Base-by-base conservation (phyloP, 352 stramenopile species). In the Globisporangium spiculum region DNA sequence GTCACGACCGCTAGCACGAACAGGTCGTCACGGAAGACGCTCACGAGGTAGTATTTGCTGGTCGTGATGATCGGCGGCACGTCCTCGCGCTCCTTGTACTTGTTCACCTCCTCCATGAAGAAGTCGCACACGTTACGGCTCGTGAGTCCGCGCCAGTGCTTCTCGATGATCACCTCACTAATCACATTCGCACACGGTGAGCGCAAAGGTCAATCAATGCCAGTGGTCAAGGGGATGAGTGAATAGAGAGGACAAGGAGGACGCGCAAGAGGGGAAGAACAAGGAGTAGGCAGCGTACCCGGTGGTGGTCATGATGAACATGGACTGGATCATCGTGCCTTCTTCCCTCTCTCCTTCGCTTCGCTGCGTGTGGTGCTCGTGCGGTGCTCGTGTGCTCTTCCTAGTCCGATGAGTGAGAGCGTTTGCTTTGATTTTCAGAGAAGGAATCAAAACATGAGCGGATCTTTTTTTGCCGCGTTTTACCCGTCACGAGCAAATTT, bases 141-240 rank as follows among this genome's bases (percentile, higher is more conserved):
- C 34, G 96, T 99, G 58, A 98, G 85, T 3, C 92, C 96, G 30
- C 97, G 94, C 91, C 98, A 99, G 78, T 99, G 97, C 73, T 98
- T 98, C 81, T 99, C 97, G 73, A 99, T 98, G 68, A 99, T 91
- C 57, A 99, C 91, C 83, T 99, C 97, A 70, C 89, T 96, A n/a
- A 22, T n/a, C 18, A 22, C 44, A 52, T 52, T 22, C 44, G 69
- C 18, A 3, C 52, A 55, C 32, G 16, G 60, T 18, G 36, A 83
- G n/a, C 30, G 18, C 12, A 60, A 22, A 52, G 6, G 44, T 52
- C 44, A 52, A 50, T 50, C 44, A 52, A 50, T 50, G 41, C 4
- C 41, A 50, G 16, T 6, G 41, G 41, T 50, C 16, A 50, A 46
- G 16, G 59, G 20, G 27, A 16, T 26, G 20, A 67, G 5, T 5